Base-by-base conservation (phyloP, 768 basidiomycete species). In the Termitomyces titanicus region DNA sequence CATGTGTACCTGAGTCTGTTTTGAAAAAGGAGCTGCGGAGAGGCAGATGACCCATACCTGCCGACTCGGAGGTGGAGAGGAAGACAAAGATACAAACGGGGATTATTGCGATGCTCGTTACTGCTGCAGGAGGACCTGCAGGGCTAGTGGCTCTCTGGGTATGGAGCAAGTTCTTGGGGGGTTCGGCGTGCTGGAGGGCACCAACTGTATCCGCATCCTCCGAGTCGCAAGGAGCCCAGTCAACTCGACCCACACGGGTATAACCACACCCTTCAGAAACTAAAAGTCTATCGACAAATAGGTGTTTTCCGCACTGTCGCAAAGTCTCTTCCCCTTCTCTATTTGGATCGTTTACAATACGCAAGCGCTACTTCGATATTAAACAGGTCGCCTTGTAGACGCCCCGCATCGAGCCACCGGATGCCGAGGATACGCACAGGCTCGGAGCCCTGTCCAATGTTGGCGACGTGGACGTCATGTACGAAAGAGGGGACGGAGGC, bases 341-440 rank as follows among this genome's bases (percentile, higher is more conserved):
- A 80, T 3, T 53, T 61, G 49, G 5, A 65, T 61, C 1, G 83
- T 79, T 25, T 82, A 25, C 79, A 78, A 66, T 89, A 91, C 0
- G 82, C 81, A 53, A 91, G 72, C 0, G 83, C 83, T n/a, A 87
- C 69, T 67, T 92, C 89, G 53, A 89, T 72, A 65, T 90, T 89
- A 56, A 81, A 72, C 51, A 79, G 78, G 47, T 82, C 77, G 2
- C 76, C 78, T 61, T 74, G 56, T 61, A 71, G 63, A 24, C 63
- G 67, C 7, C 66, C 68, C 0, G 64, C 63, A 37, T 76, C 69
- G 34, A 77, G 70, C 54, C 67, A 84, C 17, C 86, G 81, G 54
- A 91, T 83, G 89, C n/a, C n/a, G n/a, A n/a, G n/a, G n/a, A n/a
- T n/a, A n/a, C n/a, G n/a, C n/a, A n/a, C n/a, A n/a, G n/a, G 80